Conservation (phyloP, 352 stramenopile genomes). For the Globisporangium cystogenes region DNA sequence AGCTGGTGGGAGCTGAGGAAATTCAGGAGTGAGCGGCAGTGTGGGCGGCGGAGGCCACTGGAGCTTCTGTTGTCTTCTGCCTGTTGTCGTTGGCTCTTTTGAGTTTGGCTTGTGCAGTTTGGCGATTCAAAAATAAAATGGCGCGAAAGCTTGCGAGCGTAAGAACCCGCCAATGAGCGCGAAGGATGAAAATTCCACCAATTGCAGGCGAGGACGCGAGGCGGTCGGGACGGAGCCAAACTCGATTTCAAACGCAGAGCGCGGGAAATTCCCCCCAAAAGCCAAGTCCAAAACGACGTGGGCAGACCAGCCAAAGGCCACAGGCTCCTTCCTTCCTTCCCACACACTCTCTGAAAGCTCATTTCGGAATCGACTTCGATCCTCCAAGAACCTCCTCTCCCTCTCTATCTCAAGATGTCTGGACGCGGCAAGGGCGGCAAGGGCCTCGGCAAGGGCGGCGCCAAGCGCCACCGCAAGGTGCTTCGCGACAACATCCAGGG, state of each 20-base stretch:
- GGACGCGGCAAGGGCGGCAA: conserved; percentile 81
- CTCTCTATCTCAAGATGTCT: conserved; percentile 42
- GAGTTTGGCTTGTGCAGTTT: no score
- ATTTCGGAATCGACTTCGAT: conserved; percentile 57
- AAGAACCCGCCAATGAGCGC: conserved; percentile 23
- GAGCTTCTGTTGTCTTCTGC: no score
- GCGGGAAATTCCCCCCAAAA: no score
- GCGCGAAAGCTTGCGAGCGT: neutral
- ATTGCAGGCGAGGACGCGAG: conserved; percentile 5
- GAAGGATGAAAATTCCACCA: neutral
- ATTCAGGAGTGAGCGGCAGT: conserved; percentile 42
- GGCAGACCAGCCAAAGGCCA: no score
- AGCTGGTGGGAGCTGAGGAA: conserved; percentile 33
- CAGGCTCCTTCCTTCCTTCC: no score
- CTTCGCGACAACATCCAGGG: conserved; percentile 91
- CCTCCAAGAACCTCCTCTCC: conserved; percentile 8
- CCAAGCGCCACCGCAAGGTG: conserved; percentile 86
- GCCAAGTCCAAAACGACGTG: no score
- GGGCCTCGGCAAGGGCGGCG: conserved; percentile 77
- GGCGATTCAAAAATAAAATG: neutral
- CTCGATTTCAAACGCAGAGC: neutral
- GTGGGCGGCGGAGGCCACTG: neutral
- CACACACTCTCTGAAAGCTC: conserved; percentile 11
- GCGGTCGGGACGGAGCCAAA: no score
- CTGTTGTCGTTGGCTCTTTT: no score